Evolutionary conservation across 2,329 filamentous ascomycete genomes (phyloP).

Genomic region (Colletotrichum gloeosporioides): DNA sequence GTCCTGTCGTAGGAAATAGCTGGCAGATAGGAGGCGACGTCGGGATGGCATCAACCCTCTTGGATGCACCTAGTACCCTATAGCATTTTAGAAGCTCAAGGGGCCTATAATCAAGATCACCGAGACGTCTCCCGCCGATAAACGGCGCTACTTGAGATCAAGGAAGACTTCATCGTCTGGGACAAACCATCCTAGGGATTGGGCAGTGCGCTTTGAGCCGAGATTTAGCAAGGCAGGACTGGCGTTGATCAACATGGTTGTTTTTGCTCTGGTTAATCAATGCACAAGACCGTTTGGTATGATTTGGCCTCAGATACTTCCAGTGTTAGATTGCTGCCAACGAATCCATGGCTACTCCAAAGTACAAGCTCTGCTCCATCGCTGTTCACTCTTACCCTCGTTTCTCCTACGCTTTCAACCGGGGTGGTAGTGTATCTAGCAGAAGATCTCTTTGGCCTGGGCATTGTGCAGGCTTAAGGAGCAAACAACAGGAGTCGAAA

Average conservation of each 20-base stretch:
- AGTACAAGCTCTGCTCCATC: background rate
- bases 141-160: too few relatives aligned
- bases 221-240: background rate
- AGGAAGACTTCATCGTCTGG: too few relatives aligned
- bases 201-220: background rate
- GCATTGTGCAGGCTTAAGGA: background rate
- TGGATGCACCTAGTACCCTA: too few relatives aligned
- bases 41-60: too few relatives aligned
- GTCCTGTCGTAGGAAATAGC: too few relatives aligned
- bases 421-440: background rate
- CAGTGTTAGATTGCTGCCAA: background rate
- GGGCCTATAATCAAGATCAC: too few relatives aligned
- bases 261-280: background rate
- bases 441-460: background rate
- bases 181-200: too few relatives aligned
- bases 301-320: background rate
- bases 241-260: background rate
- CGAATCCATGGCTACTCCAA: background rate
- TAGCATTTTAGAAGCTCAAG: too few relatives aligned
- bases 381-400: rapidly evolving
- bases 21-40: too few relatives aligned
- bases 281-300: background rate
- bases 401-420: background rate
- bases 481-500: background rate
- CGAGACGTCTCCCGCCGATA: too few relatives aligned